Evolutionary conservation across 495 filamentous ascomycete species (phyloP).

Genomic region (Collariella sp.): DNA sequence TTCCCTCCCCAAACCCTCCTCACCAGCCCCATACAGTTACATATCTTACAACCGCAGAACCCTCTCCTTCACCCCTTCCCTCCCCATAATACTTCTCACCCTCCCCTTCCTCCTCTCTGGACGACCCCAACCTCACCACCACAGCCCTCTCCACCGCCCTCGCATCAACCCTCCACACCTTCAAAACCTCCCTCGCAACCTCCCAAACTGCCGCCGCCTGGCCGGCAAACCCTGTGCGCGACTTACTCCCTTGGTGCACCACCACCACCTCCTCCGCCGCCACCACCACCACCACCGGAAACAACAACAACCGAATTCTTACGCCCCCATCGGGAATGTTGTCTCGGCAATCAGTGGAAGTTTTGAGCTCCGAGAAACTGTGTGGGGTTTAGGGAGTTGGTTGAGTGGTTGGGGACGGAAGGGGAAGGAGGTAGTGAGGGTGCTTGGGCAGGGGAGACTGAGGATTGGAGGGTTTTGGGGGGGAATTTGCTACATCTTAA

Average conservation of each 20-base stretch:
- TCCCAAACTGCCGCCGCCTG: not conserved
- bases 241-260: slow-evolving; percentile 43
- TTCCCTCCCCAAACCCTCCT: not conserved
- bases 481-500: too few relatives aligned
- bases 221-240: slow-evolving; percentile 15
- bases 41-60: not conserved
- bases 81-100: slow-evolving; percentile 32
- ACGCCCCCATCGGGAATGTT: too few relatives aligned
- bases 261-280: slow-evolving; percentile 31
- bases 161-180: slow-evolving; percentile 21
- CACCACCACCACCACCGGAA: slow-evolving; percentile 42
- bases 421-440: too few relatives aligned
- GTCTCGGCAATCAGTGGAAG: too few relatives aligned
- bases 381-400: too few relatives aligned
- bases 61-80: not conserved
- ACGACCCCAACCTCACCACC: too few relatives aligned
- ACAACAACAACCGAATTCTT: not conserved
- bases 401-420: too few relatives aligned
- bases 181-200: slow-evolving; percentile 19
- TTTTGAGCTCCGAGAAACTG: too few relatives aligned
- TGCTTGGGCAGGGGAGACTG: too few relatives aligned
- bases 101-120: slow-evolving; percentile 13
- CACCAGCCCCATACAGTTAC: not conserved
- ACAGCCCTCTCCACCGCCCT: slow-evolving; percentile 17
- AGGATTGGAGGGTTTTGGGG: too few relatives aligned